These are phyloP conservation scores for Esteya vermicola DNA, from an alignment of 2,329 filamentous ascomycete species.

Conservation along the genomic window DNA sequence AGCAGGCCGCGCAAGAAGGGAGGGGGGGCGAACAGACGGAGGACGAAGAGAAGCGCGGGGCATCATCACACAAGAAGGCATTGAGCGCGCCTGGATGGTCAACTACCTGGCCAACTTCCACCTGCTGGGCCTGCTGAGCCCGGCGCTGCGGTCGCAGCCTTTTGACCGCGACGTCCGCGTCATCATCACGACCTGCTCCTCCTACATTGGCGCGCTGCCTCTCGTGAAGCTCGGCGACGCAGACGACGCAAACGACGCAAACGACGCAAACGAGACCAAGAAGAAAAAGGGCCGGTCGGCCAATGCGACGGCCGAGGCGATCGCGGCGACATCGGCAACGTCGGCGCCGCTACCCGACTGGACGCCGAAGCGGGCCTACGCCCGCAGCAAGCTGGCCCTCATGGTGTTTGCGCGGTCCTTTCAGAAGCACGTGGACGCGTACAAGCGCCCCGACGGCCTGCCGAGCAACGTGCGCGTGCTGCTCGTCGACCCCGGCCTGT, in stretches of 20 bases:
- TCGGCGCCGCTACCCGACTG: slow-evolving; percentile 29
- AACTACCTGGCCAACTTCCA: slow-evolving; percentile 97
- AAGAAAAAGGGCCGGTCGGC: background rate
- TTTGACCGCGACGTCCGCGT: slow-evolving; percentile 87
- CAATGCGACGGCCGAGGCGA: background rate
- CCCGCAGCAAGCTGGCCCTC: slow-evolving; percentile 61
- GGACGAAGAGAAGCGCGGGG: slow-evolving; percentile 39
- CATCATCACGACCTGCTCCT: slow-evolving; percentile 72
- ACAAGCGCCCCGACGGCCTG: slow-evolving; percentile 68
- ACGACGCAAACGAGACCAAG: background rate
- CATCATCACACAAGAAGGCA: slow-evolving; percentile 54
- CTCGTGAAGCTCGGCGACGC: slow-evolving; percentile 31
- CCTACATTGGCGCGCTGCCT: slow-evolving; percentile 68
- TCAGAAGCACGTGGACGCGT: slow-evolving; percentile 79
- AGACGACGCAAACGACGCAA: no score
- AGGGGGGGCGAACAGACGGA: slow-evolving; percentile 32
- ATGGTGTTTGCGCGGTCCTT: slow-evolving; percentile 83
- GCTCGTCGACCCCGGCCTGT: slow-evolving; percentile 74
- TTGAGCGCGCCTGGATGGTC: slow-evolving; percentile 85
- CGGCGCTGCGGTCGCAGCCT: slow-evolving; percentile 79
- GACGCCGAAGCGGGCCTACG: slow-evolving; percentile 43
- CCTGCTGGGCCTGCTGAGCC: slow-evolving; percentile 77
- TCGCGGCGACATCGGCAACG: slow-evolving; percentile 1
- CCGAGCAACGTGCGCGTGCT: slow-evolving; percentile 74
- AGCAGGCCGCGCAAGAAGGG: no score